Evolutionary conservation across 176 grass and related monocot genomes (phyloP), one percentile per base, ranked within the genome.

Genomic region (Carex parvula): DNA sequence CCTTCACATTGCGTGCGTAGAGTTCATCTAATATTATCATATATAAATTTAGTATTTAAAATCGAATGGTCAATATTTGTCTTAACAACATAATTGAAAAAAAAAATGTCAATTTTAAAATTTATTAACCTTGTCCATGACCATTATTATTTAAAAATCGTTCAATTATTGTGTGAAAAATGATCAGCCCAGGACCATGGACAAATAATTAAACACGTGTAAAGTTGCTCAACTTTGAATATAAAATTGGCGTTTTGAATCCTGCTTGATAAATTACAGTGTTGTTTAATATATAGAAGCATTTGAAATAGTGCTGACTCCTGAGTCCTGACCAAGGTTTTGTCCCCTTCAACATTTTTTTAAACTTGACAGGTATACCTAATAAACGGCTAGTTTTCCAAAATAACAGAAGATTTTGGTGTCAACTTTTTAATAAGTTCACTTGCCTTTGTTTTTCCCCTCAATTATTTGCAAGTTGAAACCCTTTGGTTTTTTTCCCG

Each of bases 331-430:
- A 69, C 5, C 15, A 17, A 69, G 65, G 65, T 14, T 69, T 69
- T 69, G 65, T 69, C 65, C 37, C 0, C 29, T 69, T 69, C 5
- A 41, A 68, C 13, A 15, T 17, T 35, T 35, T 68, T 68, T 68
- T 35, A 68, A 68, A 14, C 14, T 18, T 68, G 64, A 35, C 64
- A 68, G 29, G 64, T 30, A 37, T 37, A 69, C 17, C 57, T n/a
- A 35, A 69, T 14, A 69, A 69, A 69, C 65, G 65, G 65, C 65
- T 69, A 69, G 14, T 69, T 69, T 69, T 29, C 65, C 65, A 6
- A 69, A 69, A 69, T 69, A 41, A 69, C 65, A 18, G 65, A 37
- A 39, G 14, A 68, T 2, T 64, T 35, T 37, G 32, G 12, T 39
- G 33, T 69, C 33, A 39, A 69, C 13, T 39, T 69, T 68, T 69